Evolutionary conservation across 352 stramenopile genomes (phyloP).

Genomic region (Globisporangium radiosum): DNA sequence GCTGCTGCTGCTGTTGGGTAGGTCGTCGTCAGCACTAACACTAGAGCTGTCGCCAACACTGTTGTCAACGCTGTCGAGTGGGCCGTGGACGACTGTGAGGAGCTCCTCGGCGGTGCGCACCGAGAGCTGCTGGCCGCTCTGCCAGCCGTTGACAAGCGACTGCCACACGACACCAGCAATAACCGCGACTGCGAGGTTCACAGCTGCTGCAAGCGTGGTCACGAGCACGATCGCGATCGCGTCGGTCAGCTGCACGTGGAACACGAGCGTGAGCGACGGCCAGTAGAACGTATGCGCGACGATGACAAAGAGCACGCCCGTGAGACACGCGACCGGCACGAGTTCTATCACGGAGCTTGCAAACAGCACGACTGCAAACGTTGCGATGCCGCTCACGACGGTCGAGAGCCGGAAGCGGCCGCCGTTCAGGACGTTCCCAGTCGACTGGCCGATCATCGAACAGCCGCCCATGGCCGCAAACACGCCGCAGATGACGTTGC

Average conservation of each 20-base stretch:
- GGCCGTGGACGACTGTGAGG: conserved; percentile 23
- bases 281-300: conserved; percentile 89
- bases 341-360: conserved; percentile 78
- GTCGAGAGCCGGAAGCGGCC: conserved; percentile 61
- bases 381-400: conserved; percentile 55
- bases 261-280: conserved; percentile 77
- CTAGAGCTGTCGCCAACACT: too few relatives aligned
- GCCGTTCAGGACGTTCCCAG: conserved; percentile 86
- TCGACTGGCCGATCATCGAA: conserved; percentile 92
- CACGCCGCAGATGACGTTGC: conserved; percentile 89
- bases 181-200: conserved; percentile 85
- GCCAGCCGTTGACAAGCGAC: conserved; percentile 79
- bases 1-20: conserved; percentile 3
- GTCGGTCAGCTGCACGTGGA: conserved; percentile 64
- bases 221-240: conserved; percentile 77
- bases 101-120: conserved; percentile 27
- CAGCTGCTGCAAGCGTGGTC: conserved; percentile 75
- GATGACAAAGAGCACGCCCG: conserved; percentile 86
- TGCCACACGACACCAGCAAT: conserved; percentile 82
- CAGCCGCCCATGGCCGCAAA: conserved; percentile 92
- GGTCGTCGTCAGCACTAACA: not conserved
- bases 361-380: conserved; percentile 75
- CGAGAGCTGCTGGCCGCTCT: conserved; percentile 44
- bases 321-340: conserved; percentile 81
- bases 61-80: not conserved